Evolutionary conservation across 495 filamentous ascomycete genomes (phyloP).

Genomic region (Tuber umbilicatum): DNA sequence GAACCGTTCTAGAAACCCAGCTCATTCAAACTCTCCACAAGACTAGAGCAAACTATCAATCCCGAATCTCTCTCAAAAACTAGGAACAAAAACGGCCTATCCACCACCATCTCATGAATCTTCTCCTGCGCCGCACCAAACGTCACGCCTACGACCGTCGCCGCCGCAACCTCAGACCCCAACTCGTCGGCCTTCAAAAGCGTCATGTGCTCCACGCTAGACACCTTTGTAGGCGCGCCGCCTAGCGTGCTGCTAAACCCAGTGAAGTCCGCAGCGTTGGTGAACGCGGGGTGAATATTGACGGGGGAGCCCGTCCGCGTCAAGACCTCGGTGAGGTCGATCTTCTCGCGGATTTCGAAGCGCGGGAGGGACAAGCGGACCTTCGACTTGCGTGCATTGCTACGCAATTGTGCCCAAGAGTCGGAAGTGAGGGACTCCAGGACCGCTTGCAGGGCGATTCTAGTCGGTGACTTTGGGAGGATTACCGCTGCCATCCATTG

Average conservation of each 20-base stretch:
- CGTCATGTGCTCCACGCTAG: neutral
- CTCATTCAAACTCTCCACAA: neutral
- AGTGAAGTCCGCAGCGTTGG: neutral
- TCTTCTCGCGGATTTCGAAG: neutral
- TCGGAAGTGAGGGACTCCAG: neutral
- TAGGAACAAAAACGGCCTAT: conserved; percentile 10
- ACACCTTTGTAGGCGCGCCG: neutral
- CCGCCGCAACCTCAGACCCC: conserved; percentile 10
- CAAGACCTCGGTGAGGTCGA: neutral
- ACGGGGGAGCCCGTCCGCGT: neutral
- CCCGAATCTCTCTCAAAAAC: conserved; percentile 5
- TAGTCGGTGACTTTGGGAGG: neutral
- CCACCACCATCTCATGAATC: conserved; percentile 3
- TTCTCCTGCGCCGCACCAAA: neutral
- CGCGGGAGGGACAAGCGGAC: neutral
- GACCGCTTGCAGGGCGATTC: neutral
- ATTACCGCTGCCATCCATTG: neutral
- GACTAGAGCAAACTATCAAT: conserved; percentile 1
- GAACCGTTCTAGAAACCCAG: neutral
- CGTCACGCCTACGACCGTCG: neutral
- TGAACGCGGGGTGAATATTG: neutral
- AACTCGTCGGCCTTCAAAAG: conserved; percentile 6
- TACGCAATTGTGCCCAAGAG: neutral
- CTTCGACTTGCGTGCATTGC: neutral
- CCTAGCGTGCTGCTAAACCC: neutral